Evolutionary conservation across 768 basidiomycete species (phyloP), one percentile per base, ranked within the genome.

Genomic region (Daedalea quercina): DNA sequence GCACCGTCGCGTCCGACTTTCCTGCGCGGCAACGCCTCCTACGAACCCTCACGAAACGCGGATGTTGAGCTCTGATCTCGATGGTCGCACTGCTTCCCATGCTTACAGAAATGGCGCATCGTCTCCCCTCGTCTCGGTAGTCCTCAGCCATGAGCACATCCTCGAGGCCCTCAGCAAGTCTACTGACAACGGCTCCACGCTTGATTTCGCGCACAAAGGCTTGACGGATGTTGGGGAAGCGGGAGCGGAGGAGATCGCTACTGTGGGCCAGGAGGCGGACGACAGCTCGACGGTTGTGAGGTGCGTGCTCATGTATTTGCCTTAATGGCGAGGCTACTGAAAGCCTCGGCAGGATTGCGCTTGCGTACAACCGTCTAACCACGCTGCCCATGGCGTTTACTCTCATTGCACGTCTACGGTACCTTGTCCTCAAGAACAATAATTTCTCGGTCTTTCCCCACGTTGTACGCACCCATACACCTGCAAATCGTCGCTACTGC

Each of bases 371-470:
- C 67, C 80, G 83, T 40, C 76, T 99, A 24, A 75, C 82, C 43
- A 82, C 81, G 1, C 75, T 95, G 43, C 92, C 93, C 20, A 76
- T 75, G 50, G 81, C 84, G 40, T 91, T 94, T 60, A 77, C 79
- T 3, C 75, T 84, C 31, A 68, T 94, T 48, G 82, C 85, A 37
- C 80, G 76, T 56, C 72, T 95, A 41, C 78, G 90, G 58, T 95
- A 95, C 67, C 74, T 95, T 26, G 94, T 93, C 66, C 78, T 95
- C 59, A 87, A 87, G 73, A 81, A 80, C 65, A 98, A 98, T 64
- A 77, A 74, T 50, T 84, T 99, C 60, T 73, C 84, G 2, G 74
- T 77, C 13, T 90, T 99, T 57, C 96, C 96, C 17, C 80, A 84
- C 55, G 92, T 91, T 50, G 94, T 97, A 64, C 60, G 90, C 78